Evolutionary conservation across 805 yeast species (phyloP).

Genomic region (Candida boleticola): DNA sequence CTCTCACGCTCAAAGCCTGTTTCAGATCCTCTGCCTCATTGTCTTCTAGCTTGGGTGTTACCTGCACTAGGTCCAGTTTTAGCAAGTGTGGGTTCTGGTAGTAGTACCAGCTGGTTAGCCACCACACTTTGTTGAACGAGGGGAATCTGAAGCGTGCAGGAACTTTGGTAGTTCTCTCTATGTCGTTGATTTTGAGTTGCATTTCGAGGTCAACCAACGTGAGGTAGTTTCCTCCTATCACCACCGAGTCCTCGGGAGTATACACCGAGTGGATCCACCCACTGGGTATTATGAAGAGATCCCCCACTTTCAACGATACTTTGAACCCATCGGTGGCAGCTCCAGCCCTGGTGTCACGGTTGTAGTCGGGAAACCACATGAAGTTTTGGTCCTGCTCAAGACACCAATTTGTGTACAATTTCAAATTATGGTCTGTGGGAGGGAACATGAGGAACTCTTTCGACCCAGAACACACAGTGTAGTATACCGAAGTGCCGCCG

Average conservation of each 20-base stretch:
- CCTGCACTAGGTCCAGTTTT: constrained; percentile 10
- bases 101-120: constrained; percentile 59
- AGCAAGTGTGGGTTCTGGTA: constrained; percentile 23
- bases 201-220: constrained; percentile 60
- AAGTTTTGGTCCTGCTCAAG: constrained; percentile 57
- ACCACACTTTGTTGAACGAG: constrained; percentile 63
- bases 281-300: constrained; percentile 78
- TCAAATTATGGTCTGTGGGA: constrained; percentile 64
- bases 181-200: constrained; percentile 58
- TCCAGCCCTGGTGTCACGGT: constrained; percentile 16
- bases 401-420: constrained; percentile 72
- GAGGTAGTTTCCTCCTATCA: constrained; percentile 85
- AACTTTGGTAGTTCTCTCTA: constrained; percentile 70
- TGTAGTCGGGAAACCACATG: constrained; percentile 61
- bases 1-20: not conserved
- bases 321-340: constrained; percentile 47
- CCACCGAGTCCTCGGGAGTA: constrained; percentile 77
- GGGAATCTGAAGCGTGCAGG: constrained; percentile 80
- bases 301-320: constrained; percentile 59
- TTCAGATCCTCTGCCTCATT: constrained; percentile 2
- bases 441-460: constrained; percentile 79
- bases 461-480: constrained; percentile 72
- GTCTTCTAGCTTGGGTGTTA: constrained; percentile 1
- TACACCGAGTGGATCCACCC: constrained; percentile 93
- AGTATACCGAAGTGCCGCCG: constrained; percentile 90